phyloP scores from a whole-genome alignment of 2,329 filamentous ascomycete genomes.

The Cercospora canescens region DNA sequence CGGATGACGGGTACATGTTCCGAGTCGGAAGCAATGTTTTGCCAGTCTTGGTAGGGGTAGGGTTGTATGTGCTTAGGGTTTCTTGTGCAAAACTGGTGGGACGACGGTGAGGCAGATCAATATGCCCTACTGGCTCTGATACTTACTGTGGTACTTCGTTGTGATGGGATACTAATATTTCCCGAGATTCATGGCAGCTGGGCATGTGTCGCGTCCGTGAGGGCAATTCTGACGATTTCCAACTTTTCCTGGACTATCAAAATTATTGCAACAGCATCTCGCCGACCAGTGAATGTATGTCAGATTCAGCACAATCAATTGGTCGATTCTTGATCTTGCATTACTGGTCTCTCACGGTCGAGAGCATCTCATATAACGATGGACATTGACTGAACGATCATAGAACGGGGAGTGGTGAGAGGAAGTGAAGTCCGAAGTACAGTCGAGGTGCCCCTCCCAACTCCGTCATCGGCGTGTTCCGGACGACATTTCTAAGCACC shows the following conservation, averaged over 20 bases:
- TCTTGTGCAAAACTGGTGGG: neutral
- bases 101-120: neutral
- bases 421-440: neutral
- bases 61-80: neutral
- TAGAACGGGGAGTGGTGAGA: neutral
- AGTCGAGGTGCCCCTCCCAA: neutral
- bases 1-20: neutral
- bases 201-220: neutral
- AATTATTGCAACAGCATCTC: neutral
- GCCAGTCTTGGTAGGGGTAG: neutral
- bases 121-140: neutral
- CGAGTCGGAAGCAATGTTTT: neutral
- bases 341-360: too few relatives aligned
- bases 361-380: too few relatives aligned
- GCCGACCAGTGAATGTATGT: too few relatives aligned
- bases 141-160: neutral
- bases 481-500: slow-evolving; percentile 10
- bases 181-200: neutral
- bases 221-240: neutral
- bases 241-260: neutral
- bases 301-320: neutral
- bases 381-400: neutral
- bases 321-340: neutral
- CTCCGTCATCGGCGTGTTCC: neutral
- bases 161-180: neutral